These are phyloP conservation scores for Leccinum subatratum DNA, from an alignment of 1,284 basidiomycete species.

Conservation along the genomic window DNA sequence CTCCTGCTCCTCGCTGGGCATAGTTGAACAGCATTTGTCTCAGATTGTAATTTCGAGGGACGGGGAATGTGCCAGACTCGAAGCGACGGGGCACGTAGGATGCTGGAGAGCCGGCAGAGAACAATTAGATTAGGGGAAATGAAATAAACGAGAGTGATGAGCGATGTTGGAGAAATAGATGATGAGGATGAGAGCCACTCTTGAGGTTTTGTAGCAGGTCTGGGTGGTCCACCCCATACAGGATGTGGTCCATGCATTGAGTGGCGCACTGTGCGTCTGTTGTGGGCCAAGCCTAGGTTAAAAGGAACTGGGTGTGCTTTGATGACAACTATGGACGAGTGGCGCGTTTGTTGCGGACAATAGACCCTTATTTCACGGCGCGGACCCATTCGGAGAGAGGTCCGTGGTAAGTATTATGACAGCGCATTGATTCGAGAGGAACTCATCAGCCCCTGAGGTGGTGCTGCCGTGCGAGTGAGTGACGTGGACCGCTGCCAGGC, in stretches of 20 bases:
- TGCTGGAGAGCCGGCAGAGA: constrained; percentile 9
- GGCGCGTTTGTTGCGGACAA: constrained; percentile 9
- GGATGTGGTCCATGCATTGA: constrained; percentile 4
- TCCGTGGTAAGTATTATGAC: background rate
- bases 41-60: constrained; percentile 24
- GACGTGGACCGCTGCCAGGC: constrained; percentile 7
- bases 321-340: constrained; percentile 4
- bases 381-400: background rate
- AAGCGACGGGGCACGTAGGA: constrained; percentile 21
- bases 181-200: background rate
- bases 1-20: background rate
- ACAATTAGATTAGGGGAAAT: constrained; percentile 12
- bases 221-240: constrained; percentile 11
- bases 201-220: constrained; percentile 17
- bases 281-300: background rate
- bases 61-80: constrained; percentile 27
- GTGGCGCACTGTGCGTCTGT: constrained; percentile 11
- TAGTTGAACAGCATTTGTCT: constrained; percentile 30
- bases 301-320: background rate
- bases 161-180: background rate
- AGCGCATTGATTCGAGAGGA: background rate
- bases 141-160: constrained; percentile 5
- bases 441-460: constrained; percentile 5
- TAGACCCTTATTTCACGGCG: background rate
- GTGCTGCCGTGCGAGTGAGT: constrained; percentile 6